Conservation (phyloP, 2,329 filamentous ascomycete species). For the Alternaria atra region DNA sequence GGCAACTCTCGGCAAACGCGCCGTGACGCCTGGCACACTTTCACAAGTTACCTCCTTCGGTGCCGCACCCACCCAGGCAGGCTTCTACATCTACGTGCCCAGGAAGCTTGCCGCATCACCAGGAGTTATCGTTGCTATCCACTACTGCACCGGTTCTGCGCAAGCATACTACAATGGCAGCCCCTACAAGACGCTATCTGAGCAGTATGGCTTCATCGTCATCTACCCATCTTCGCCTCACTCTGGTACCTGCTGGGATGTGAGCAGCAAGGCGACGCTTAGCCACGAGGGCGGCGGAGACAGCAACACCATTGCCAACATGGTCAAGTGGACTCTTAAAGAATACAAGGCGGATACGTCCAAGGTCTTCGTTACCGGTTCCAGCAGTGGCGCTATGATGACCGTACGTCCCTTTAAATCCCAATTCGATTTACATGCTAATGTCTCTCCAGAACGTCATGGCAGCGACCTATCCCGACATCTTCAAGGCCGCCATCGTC, state of each 20-base stretch:
- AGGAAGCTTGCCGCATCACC: conserved; percentile 57
- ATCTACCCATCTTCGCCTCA: conserved; percentile 66
- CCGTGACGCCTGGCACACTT: conserved; percentile 41
- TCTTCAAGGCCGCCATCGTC: conserved; percentile 63
- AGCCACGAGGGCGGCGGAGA: conserved; percentile 67
- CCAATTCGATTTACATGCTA: conserved; percentile 1
- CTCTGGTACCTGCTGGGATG: conserved; percentile 67
- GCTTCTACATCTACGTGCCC: conserved; percentile 64
- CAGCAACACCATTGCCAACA: conserved; percentile 65
- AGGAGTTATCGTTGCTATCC: conserved; percentile 63
- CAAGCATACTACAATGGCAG: conserved; percentile 59
- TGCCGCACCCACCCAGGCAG: conserved; percentile 54
- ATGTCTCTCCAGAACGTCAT: conserved; percentile 54
- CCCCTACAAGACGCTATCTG: conserved; percentile 64
- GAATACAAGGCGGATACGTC: conserved; percentile 62
- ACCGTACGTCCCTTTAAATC: conserved; percentile 45
- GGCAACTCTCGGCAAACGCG: conserved; percentile 35
- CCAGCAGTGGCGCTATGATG: conserved; percentile 66
- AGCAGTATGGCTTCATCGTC: conserved; percentile 67
- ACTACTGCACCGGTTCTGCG: conserved; percentile 67
- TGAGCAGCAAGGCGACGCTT: conserved; percentile 63
- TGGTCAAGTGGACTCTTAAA: conserved; percentile 64
- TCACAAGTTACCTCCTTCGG: conserved; percentile 56
- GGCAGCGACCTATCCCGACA: conserved; percentile 61
- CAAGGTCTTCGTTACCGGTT: conserved; percentile 65